A percentile compares a stretch with the other conserved stretches of the same genome.
These are phyloP conservation scores for Fusarium dimerum DNA, from an alignment of 2,329 filamentous ascomycete species.

Conservation along the genomic window DNA sequence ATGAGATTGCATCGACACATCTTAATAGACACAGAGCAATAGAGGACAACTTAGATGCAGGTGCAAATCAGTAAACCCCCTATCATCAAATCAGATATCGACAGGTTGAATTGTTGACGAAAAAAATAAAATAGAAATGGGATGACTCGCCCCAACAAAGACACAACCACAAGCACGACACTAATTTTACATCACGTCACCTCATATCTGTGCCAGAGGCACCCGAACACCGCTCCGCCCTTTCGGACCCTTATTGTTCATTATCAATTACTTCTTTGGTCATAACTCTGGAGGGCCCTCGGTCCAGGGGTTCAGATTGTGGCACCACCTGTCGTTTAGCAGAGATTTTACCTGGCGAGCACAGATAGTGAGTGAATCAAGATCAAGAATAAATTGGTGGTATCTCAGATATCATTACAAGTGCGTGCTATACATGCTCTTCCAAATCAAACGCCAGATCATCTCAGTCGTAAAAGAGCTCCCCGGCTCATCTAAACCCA, in stretches of 20 bases:
- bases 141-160: not conserved
- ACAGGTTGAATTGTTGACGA: not conserved
- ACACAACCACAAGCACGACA: not conserved
- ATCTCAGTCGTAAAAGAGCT: not conserved
- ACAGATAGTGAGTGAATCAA: not conserved
- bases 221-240: too few species aligned
- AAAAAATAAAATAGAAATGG: not conserved
- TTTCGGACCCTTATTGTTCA: too few species aligned
- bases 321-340: too few species aligned
- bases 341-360: not conserved
- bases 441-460: not conserved
- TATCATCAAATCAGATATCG: not conserved
- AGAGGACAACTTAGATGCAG: not conserved
- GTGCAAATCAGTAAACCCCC: not conserved
- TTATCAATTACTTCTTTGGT: too few species aligned
- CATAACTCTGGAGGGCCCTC: too few species aligned
- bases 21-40: not conserved
- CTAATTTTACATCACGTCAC: not conserved
- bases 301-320: too few species aligned
- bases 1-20: too few species aligned
- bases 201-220: too few species aligned
- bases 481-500: not conserved
- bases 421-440: not conserved
- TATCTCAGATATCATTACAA: conserved; percentile 14
- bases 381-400: conserved; percentile 20